Conservation (phyloP, 495 filamentous ascomycete species). For the Daldinia loculata region DNA sequence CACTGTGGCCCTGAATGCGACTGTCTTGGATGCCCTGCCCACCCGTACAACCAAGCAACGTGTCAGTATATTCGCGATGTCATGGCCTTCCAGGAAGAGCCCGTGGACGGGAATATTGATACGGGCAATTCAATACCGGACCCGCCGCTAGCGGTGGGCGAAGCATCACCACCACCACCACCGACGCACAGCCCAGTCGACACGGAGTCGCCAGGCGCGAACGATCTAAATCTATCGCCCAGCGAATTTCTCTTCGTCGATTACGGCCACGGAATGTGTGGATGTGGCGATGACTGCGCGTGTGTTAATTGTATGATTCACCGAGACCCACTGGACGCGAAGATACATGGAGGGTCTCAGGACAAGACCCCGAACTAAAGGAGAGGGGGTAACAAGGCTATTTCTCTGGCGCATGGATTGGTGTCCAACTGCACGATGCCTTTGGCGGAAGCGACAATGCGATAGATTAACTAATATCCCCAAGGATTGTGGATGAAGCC, state of each 20-base stretch:
- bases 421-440: not conserved
- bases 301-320: constrained; percentile 61
- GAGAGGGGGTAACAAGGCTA: not conserved
- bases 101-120: constrained; percentile 21
- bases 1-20: constrained; percentile 72
- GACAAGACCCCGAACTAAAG: constrained; percentile 22
- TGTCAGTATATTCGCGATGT: constrained; percentile 64
- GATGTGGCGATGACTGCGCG: constrained; percentile 62
- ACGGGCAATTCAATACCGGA: constrained; percentile 12
- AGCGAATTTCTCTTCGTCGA: constrained; percentile 61
- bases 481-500: constrained; percentile 8
- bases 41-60: constrained; percentile 79
- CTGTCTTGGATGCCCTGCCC: constrained; percentile 72
- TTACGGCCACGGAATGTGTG: constrained; percentile 53
- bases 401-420: constrained; percentile 1
- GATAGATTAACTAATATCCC: constrained; percentile 28
- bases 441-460: constrained; percentile 1
- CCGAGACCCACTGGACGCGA: constrained; percentile 15
- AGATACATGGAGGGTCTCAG: constrained; percentile 9
- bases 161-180: constrained; percentile 42
- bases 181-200: constrained; percentile 51
- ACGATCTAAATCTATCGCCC: constrained; percentile 54
- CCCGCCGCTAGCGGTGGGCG: constrained; percentile 24
- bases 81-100: constrained; percentile 31
- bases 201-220: constrained; percentile 51